Percentiles rank a stretch among this genome's conserved stretches.
Conservation (phyloP, 2,329 filamentous ascomycete genomes). For the Scytalidium lignicola region DNA sequence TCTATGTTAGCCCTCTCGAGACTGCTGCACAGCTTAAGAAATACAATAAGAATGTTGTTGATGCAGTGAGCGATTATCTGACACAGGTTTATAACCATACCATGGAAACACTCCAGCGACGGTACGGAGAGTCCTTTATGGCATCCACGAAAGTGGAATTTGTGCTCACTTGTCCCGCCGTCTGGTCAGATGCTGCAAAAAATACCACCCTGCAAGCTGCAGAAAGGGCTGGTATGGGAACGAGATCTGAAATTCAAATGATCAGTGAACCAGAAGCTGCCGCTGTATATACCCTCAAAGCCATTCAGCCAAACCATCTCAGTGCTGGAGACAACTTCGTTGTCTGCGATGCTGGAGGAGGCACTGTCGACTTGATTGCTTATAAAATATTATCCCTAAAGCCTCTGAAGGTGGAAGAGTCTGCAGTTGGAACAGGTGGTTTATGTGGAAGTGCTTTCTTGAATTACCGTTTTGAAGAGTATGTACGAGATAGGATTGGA, state of each 20-base stretch:
- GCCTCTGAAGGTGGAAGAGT: conserved; percentile 70
- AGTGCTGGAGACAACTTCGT: conserved; percentile 59
- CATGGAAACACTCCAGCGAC: conserved; percentile 68
- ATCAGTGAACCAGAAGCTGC: conserved; percentile 78
- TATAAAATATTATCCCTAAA: conserved; percentile 73
- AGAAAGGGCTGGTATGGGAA: conserved; percentile 73
- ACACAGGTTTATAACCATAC: conserved; percentile 72
- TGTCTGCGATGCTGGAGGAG: conserved; percentile 52
- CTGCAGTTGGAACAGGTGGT: conserved; percentile 72
- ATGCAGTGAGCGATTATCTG: conserved; percentile 75
- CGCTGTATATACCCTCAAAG: conserved; percentile 74
- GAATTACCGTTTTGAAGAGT: conserved; percentile 76
- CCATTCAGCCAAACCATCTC: conserved; percentile 70
- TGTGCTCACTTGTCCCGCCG: conserved; percentile 75
- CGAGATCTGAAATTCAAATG: conserved; percentile 65
- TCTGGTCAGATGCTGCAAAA: conserved; percentile 84
- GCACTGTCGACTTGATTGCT: conserved; percentile 70
- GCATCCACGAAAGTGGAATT: conserved; percentile 70
- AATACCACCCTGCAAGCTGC: conserved; percentile 75
- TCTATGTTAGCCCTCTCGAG: conserved; percentile 73
- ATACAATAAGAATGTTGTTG: conserved; percentile 70
- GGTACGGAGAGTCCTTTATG: conserved; percentile 78
- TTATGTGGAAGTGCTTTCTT: conserved; percentile 75
- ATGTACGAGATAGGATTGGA: conserved; percentile 64
- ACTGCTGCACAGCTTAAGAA: conserved; percentile 71